Percentiles rank a stretch among this genome's conserved stretches.
These are phyloP conservation scores for Telopea speciosissima DNA, from an alignment of 177 flowering plant genomes.

Conservation along the genomic window DNA sequence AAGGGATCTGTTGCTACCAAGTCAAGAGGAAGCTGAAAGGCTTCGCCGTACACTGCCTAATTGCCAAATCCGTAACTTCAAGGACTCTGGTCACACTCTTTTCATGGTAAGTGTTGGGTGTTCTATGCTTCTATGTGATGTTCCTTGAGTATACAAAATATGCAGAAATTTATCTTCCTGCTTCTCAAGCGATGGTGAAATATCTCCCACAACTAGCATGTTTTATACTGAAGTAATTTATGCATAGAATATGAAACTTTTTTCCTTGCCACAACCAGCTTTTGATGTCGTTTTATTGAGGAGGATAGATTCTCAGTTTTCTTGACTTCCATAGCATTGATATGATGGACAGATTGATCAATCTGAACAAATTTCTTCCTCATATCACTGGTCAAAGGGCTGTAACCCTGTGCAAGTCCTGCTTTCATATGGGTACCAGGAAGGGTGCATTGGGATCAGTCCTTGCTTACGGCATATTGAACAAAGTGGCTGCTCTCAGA, in stretches of 20 bases:
- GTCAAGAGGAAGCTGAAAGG: slow-evolving; percentile 56
- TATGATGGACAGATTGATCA: background rate
- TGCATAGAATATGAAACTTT: background rate
- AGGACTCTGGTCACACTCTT: slow-evolving; percentile 44
- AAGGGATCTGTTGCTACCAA: slow-evolving; percentile 47
- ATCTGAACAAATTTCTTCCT: background rate
- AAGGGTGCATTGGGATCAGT: no score
- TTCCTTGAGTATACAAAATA: background rate
- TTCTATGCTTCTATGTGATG: background rate
- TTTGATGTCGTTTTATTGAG: background rate
- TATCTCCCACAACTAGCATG: background rate
- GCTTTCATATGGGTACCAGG: no score
- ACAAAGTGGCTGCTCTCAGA: no score
- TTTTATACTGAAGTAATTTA: background rate
- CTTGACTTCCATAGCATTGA: background rate
- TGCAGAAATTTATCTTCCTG: background rate
- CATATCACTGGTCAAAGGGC: background rate
- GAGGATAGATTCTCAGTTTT: background rate
- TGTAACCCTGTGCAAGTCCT: no score
- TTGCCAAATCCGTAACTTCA: slow-evolving; percentile 47
- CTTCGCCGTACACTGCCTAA: slow-evolving; percentile 37
- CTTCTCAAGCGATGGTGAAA: background rate
- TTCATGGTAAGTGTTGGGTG: slow-evolving; percentile 44
- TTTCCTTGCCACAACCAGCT: background rate
- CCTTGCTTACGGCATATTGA: no score